A percentile compares a stretch with the other conserved stretches of the same genome.
Conservation (phyloP, 768 basidiomycete genomes). For the Crassisporium funariophilum region DNA sequence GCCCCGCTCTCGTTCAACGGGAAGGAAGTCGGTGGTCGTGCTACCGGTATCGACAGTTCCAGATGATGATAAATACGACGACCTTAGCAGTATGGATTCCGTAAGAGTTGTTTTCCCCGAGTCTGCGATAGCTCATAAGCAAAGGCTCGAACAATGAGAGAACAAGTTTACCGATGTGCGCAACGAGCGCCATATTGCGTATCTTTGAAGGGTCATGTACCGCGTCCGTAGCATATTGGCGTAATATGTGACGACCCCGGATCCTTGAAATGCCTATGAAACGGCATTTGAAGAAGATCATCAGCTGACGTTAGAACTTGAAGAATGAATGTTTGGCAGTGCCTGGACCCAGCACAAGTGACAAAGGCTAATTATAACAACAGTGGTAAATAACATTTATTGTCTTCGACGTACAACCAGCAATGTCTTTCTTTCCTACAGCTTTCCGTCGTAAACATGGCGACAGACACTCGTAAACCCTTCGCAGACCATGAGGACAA, state of each 20-base stretch:
- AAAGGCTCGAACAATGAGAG: not conserved
- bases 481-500: constrained; percentile 39
- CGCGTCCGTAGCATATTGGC: constrained; percentile 31
- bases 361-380: constrained; percentile 17
- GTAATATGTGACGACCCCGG: constrained; percentile 7
- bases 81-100: constrained; percentile 81
- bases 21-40: constrained; percentile 88
- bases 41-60: constrained; percentile 90
- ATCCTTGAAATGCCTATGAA: constrained; percentile 14
- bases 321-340: not conserved
- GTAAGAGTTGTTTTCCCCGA: constrained; percentile 90
- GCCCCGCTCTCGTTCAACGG: constrained; percentile 86
- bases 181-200: constrained; percentile 86
- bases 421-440: no score
- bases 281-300: constrained; percentile 25
- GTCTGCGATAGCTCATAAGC: constrained; percentile 36
- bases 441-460: constrained; percentile 29
- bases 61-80: constrained; percentile 68
- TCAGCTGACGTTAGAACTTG: constrained; percentile 13
- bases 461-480: constrained; percentile 27
- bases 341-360: not conserved
- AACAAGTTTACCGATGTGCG: constrained; percentile 80
- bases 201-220: constrained; percentile 44
- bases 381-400: constrained; percentile 27
- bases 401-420: constrained; percentile 23